These are phyloP conservation scores for Globisporangium alternatum DNA, from an alignment of 352 stramenopile species.

Conservation along the genomic window DNA sequence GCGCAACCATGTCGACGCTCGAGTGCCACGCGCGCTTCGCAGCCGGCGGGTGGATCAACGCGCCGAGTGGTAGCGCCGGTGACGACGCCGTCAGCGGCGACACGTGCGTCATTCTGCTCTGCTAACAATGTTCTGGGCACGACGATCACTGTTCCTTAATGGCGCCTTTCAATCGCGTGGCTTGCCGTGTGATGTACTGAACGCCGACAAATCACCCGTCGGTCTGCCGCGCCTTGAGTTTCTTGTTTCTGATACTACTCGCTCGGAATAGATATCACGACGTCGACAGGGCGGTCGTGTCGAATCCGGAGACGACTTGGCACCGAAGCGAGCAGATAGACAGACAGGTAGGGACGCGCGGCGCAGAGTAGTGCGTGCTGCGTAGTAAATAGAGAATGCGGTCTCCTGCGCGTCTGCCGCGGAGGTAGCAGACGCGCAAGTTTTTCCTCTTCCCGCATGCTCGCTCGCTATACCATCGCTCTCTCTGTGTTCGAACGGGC, in stretches of 20 bases:
- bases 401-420: not conserved
- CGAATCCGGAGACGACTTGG: too few relatives aligned
- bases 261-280: too few relatives aligned
- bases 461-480: conserved; percentile 2
- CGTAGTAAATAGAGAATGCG: conserved; percentile 9
- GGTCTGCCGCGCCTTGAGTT: too few relatives aligned
- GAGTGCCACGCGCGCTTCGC: conserved; percentile 38
- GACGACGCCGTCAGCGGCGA: conserved; percentile 1
- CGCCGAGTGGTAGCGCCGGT: conserved; percentile 1
- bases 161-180: too few relatives aligned
- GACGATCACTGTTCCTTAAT: not conserved
- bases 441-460: not conserved
- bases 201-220: too few relatives aligned
- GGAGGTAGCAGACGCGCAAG: too few relatives aligned
- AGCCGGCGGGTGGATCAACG: conserved; percentile 13
- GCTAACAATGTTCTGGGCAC: not conserved
- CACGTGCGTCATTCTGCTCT: conserved; percentile 9
- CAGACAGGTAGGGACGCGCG: conserved; percentile 1
- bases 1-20: conserved; percentile 31
- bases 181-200: too few relatives aligned
- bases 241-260: too few relatives aligned
- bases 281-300: too few relatives aligned
- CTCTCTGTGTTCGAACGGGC: conserved; percentile 1
- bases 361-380: not conserved
- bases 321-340: too few relatives aligned